Evolutionary conservation across 2,329 filamentous ascomycete genomes (phyloP).

Genomic region (Magnaporthales sp.): DNA sequence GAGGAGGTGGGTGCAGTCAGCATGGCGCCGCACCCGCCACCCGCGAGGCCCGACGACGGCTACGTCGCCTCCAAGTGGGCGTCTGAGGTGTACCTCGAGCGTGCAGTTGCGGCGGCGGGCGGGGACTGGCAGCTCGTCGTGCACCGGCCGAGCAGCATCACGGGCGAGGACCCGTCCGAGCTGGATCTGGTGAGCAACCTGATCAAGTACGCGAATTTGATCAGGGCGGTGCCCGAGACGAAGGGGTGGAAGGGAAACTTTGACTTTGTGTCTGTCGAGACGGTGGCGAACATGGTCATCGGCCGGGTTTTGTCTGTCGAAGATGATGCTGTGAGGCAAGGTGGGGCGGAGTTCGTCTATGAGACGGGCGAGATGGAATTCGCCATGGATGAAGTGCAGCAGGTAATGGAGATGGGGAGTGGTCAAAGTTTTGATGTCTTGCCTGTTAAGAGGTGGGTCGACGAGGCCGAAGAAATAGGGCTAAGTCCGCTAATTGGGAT

Average conservation of each 20-base stretch:
- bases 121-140: not conserved
- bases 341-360: too few species aligned
- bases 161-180: not conserved
- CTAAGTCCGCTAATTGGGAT: too few species aligned
- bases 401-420: too few species aligned
- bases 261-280: not conserved
- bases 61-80: constrained; percentile 25
- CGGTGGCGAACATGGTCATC: too few species aligned
- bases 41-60: constrained; percentile 12
- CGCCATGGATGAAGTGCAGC: too few species aligned
- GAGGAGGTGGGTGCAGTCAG: not conserved
- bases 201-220: not conserved
- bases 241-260: not conserved
- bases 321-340: too few species aligned
- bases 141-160: not conserved
- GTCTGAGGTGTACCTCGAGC: constrained; percentile 18
- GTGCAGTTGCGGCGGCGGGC: not conserved
- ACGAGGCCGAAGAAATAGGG: too few species aligned
- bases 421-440: too few species aligned
- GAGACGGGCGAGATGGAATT: too few species aligned
- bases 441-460: too few species aligned
- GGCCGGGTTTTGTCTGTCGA: too few species aligned
- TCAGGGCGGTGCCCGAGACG: not conserved
- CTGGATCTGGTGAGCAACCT: not conserved
- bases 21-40: constrained; percentile 1